Evolutionary conservation across 352 stramenopile genomes (phyloP), one percentile per base, ranked within the genome.

Genomic region (Phytophthora hybrid): DNA sequence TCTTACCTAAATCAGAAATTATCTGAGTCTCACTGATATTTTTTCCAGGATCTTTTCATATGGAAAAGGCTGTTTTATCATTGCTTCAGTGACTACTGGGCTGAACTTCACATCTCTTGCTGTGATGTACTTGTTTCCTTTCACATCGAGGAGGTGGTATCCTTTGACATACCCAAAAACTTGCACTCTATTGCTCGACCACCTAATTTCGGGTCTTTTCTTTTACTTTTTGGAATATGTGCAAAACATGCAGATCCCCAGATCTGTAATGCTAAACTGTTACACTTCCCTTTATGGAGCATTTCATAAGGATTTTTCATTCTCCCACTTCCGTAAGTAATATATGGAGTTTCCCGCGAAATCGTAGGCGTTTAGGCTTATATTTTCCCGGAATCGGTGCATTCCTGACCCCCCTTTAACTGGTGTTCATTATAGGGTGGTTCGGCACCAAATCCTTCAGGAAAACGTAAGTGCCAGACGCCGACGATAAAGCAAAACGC

Each of bases 221-320:
- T 49, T 32, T 65, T 21, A 34, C 5, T 52, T 56, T 19, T 65
- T 1, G 44, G 44, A 32, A n/a, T 56, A 5, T 49, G 41, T 19
- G 41, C 41, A 19, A 21, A 49, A 9, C 41, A 49, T 16, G 41
- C 19, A 7, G 14, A 21, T 21, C 41, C 16, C 41, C 41, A 49
- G 7, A 51, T 51, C 14, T 51, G 41, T 3, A 51, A 21, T 14
- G 18, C n/a, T 49, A 32, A 5, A 23, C 23, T 16, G 32, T 31
- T 68, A 32, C 5, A 57, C 9, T 37, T 18, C 26, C 19, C 8
- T 61, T 29, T 18, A 44, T 18, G 49, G 14, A 41, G 41, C 14
- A 59, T 21, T 54, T 66, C 37, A 55, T 66, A 61, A 2, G 64
- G 56, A 3, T 18, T 21, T n/a, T 66, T 72, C 46, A 59, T 57